phyloP scores from a whole-genome alignment of 352 stramenopile genomes.

The Saprolegnia diclina region DNA sequence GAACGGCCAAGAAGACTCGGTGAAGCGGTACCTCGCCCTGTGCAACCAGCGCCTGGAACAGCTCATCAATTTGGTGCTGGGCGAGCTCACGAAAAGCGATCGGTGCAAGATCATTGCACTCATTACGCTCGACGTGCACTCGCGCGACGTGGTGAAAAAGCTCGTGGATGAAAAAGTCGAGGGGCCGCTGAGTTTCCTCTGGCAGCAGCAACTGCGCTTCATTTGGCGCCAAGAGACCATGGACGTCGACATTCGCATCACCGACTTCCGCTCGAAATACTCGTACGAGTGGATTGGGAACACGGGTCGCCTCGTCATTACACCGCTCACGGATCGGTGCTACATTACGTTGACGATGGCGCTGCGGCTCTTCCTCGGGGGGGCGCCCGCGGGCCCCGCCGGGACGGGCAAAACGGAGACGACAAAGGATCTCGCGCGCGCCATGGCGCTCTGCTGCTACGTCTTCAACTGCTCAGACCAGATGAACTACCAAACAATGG shows the following conservation, averaged over 20 bases:
- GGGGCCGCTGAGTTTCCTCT: conserved; percentile 79
- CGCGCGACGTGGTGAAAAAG: conserved; percentile 89
- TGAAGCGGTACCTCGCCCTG: conserved; percentile 73
- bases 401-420: conserved; percentile 89
- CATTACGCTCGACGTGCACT: conserved; percentile 96
- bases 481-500: conserved; percentile 89
- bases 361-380: conserved; percentile 93
- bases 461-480: conserved; percentile 88
- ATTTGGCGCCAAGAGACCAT: conserved; percentile 91
- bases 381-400: conserved; percentile 88
- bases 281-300: conserved; percentile 88
- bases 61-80: conserved; percentile 89
- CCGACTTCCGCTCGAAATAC: conserved; percentile 93
- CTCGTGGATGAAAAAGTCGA: conserved; percentile 87
- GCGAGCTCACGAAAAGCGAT: conserved; percentile 83
- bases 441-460: conserved; percentile 82
- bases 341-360: conserved; percentile 97
- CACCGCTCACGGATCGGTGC: conserved; percentile 93
- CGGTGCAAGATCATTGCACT: conserved; percentile 93
- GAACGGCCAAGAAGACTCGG: conserved; percentile 81
- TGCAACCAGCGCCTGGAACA: conserved; percentile 85
- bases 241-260: conserved; percentile 96
- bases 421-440: conserved; percentile 78
- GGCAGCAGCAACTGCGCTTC: conserved; percentile 84
- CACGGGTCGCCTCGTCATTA: conserved; percentile 92